phyloP scores from a whole-genome alignment of 2,329 filamentous ascomycete species.

The Calonectria multiphialidica region DNA sequence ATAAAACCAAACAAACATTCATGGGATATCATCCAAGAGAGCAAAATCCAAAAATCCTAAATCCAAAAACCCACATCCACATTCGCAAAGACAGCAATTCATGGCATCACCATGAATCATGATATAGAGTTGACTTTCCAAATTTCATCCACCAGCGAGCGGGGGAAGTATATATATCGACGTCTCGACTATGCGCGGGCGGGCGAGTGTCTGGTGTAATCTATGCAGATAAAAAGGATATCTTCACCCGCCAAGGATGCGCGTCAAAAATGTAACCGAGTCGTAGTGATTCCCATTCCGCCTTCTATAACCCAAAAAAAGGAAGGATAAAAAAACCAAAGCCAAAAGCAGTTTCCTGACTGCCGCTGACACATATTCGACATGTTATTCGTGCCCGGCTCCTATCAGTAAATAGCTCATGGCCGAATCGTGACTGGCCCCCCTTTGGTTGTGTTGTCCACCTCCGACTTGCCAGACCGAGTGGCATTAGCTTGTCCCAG shows the following conservation, averaged over 20 bases:
- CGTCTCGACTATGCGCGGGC: constrained; percentile 14
- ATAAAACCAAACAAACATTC: constrained; percentile 17
- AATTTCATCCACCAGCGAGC: neutral
- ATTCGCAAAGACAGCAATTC: constrained; percentile 5
- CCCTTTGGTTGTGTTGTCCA: constrained; percentile 1
- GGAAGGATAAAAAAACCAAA: constrained; percentile 1
- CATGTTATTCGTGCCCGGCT: constrained; percentile 3
- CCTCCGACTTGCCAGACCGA: neutral
- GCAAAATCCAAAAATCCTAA: neutral
- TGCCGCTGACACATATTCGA: constrained; percentile 5
- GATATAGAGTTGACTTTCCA: constrained; percentile 10
- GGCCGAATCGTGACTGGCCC: constrained; percentile 1
- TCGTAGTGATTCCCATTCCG: constrained; percentile 15
- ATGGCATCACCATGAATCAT: neutral
- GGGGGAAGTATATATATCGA: constrained; percentile 6
- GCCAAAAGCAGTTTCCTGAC: constrained; percentile 4
- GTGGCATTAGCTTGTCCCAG: neutral
- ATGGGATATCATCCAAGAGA: constrained; percentile 23
- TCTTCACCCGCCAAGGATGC: constrained; percentile 17
- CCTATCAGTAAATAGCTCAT: neutral
- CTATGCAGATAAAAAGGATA: constrained; percentile 22
- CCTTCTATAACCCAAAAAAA: constrained; percentile 20
- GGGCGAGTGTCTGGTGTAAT: constrained; percentile 20
- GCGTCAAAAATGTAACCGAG: constrained; percentile 10
- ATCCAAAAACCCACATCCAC: neutral